phyloP scores from a whole-genome alignment of 2,329 filamentous ascomycete genomes.

The Mariannaea elegans region DNA sequence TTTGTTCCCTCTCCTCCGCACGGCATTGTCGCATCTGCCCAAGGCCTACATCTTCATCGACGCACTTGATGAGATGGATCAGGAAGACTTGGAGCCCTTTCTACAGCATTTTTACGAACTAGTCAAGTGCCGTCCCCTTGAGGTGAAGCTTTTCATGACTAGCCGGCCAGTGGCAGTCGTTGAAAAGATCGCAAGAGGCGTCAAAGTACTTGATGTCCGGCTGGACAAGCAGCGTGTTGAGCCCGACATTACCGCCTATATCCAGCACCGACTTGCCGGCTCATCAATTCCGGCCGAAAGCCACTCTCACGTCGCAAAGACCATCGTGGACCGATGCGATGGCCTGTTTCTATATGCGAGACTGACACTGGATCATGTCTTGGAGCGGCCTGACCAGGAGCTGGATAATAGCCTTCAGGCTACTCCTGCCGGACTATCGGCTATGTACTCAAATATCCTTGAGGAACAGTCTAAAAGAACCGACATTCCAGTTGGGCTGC shows the following conservation, averaged over 20 bases:
- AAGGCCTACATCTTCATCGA: not conserved
- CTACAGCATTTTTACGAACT: not conserved
- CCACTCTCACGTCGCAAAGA: not conserved
- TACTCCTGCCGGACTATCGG: no score
- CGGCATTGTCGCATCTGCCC: not conserved
- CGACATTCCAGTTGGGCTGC: no score
- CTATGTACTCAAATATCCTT: no score
- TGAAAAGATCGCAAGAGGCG: not conserved
- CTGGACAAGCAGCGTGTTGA: not conserved
- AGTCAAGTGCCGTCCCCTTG: not conserved
- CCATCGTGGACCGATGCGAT: not conserved
- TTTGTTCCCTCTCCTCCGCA: not conserved
- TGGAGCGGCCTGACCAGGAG: not conserved
- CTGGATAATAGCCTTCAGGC: no score
- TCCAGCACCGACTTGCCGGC: not conserved
- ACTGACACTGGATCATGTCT: not conserved
- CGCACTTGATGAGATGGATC: not conserved
- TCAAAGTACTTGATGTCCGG: no score
- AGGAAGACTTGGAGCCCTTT: not conserved
- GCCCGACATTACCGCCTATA: not conserved
- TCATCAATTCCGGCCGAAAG: not conserved
- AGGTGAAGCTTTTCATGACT: not conserved
- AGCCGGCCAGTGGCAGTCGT: not conserved
- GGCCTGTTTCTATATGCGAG: not conserved
- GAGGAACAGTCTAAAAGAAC: no score